phyloP scores from a whole-genome alignment of 306 rosid species.

The Herpetospermum pedunculosum region DNA sequence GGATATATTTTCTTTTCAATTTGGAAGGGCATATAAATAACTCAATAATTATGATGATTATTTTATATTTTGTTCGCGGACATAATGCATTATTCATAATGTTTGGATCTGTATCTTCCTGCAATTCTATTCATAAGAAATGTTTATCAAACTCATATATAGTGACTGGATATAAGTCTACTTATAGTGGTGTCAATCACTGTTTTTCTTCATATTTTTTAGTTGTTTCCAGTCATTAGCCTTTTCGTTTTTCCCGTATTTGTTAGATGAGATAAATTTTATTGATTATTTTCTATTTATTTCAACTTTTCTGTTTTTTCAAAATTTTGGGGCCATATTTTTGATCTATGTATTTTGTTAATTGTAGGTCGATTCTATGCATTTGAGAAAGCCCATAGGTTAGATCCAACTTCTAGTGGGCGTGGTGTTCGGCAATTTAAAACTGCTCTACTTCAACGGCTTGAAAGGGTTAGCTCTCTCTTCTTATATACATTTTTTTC shows the following conservation, averaged over 20 bases:
- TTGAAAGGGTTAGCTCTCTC: constrained; percentile 61
- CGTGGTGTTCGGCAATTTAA: constrained; percentile 98
- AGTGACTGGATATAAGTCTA: neutral
- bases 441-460: constrained; percentile 93
- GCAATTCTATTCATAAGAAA: neutral
- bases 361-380: constrained; percentile 90
- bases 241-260: neutral
- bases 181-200: neutral
- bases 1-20: neutral
- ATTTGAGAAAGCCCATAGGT: constrained; percentile 92
- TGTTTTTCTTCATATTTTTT: neutral
- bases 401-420: constrained; percentile 96
- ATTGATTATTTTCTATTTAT: neutral
- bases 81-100: neutral
- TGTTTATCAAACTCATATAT: neutral
- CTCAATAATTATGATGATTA: neutral
- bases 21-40: neutral
- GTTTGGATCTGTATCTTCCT: neutral
- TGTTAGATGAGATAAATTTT: neutral
- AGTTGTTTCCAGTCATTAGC: neutral
- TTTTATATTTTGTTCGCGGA: neutral
- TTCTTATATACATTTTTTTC: neutral
- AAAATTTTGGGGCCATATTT: neutral
- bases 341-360: neutral
- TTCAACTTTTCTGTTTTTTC: neutral